Base-by-base conservation (phyloP, 1,139 yeast species). In the Magnusiomyces suaveolens region DNA sequence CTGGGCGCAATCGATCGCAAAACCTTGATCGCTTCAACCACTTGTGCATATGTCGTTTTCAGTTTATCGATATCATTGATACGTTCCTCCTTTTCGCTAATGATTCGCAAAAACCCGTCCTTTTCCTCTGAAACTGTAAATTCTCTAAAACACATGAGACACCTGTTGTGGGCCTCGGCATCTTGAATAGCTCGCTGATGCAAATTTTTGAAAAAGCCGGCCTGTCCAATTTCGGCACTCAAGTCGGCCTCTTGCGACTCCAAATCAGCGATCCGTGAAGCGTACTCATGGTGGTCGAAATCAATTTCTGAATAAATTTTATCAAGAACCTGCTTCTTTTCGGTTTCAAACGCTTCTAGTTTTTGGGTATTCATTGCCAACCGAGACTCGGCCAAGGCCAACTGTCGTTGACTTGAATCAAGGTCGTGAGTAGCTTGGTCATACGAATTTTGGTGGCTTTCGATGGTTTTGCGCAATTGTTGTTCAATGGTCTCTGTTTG, bases 401-500 rank as follows among this genome's bases (percentile, higher is more conserved):
- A 20, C 24, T 47, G 43, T 14, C 50, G 39, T 4, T 14, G 21
- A 23, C 12, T 23, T 4, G 50, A 32, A n/a, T 47, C 89, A 26
- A 83, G 72, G 24, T 80, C 83, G n/a, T 67, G 66, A 2, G 84
- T 62, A 10, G 59, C 54, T 14, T 52, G 49, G 21, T 58, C 56
- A 50, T 54, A 59, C n/a, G 50, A 47, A 12, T 47, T 47, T 47
- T 47, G 50, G 43, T 8, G 16, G 32, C 6, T 26, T 21, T 33
- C 24, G 33, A 47, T 47, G 2, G 51, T 51, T 16, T 26, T 29
- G 2, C 46, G 46, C 10, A 55, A 49, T 8, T 46, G 43, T 25
- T 48, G 47, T 44, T 53, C 54, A 8, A 51, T 52, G 3, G 18
- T 29, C 46, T 29, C 12, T 29, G 12, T 29, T 29, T 29, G 6